Base-by-base conservation (phyloP, 202 grass and related monocot species). In the Sporobolus alterniflorus region DNA sequence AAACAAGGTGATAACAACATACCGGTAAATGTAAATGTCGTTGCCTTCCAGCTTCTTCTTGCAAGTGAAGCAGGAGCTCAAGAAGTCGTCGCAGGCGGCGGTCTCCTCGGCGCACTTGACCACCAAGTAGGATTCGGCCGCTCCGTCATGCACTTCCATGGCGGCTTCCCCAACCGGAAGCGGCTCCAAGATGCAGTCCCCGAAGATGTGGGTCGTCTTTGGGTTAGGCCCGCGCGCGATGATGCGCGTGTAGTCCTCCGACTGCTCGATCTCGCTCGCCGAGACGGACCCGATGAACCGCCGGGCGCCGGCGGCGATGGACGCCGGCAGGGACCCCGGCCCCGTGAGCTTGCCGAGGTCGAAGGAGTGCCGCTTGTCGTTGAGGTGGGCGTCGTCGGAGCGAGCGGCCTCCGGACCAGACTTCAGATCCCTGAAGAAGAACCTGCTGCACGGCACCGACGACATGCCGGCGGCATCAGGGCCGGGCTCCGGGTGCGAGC, bases 1-100 rank as follows among this genome's bases (percentile, higher is more conserved):
- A 72, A n/a, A 72, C 32, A 46, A 67, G 86, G 8, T 8, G 64
- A 77, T 56, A 31, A 32, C 42, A 7, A 67, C 89, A 28, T 84
- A 95, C 96, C 96, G 90, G 83, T 99, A 99, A 43, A 99, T 96
- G 88, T 99, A 99, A 55, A 96, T 93, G 80, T 99, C 91, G 54
- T 86, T 92, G 57, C 96, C 96, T 21, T 96, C 88, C 46, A 99
- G 85, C 85, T 89, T 88, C 91, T 94, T 99, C 78, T 73, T 87
- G 88, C 96, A 99, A 66, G 81, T 73, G 62, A 92, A 96, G 78
- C 96, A 99, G 51, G 76, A 88, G 82, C 89, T 90, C 56, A 96
- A 63, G 79, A 99, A 94, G 63, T 86, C 85, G 3, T 74, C 54
- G 13, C 21, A 16, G 8, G 62, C n/a, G 6, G 29, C 51, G 24